Evolutionary conservation across 495 filamentous ascomycete species (phyloP).

Genomic region (Hypoxylon fuscum): DNA sequence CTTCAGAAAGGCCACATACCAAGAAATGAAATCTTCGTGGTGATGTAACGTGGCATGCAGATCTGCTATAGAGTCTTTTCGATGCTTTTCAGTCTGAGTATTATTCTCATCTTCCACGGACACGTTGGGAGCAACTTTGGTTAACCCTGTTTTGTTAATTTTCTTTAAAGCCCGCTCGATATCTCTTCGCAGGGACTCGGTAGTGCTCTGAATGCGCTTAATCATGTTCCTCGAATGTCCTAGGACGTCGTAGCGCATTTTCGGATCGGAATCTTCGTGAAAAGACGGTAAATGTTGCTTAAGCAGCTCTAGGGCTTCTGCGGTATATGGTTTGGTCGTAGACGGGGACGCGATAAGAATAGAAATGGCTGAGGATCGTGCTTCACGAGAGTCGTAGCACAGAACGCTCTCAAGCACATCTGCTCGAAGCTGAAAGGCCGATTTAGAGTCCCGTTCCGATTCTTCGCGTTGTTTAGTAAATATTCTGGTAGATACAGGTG

Average conservation of each 20-base stretch:
- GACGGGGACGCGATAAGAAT: constrained; percentile 75
- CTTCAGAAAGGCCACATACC: constrained; percentile 76
- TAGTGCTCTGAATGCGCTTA: constrained; percentile 65
- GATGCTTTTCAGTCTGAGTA: constrained; percentile 28
- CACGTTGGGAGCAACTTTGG: background rate
- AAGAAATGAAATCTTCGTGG: constrained; percentile 68
- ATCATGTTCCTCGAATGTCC: constrained; percentile 72
- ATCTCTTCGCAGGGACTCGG: constrained; percentile 42
- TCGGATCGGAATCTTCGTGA: constrained; percentile 84
- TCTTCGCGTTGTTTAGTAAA: constrained; percentile 26
- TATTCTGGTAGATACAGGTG: background rate
- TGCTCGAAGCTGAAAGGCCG: constrained; percentile 24
- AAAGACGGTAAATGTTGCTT: constrained; percentile 69
- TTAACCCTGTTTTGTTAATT: constrained; percentile 8
- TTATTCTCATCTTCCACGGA: background rate
- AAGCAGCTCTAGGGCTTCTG: constrained; percentile 66
- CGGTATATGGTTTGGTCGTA: constrained; percentile 73
- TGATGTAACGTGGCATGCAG: constrained; percentile 38
- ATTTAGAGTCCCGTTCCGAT: constrained; percentile 16
- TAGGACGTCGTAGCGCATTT: constrained; percentile 79
- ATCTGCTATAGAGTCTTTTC: background rate
- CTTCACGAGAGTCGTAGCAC: constrained; percentile 65
- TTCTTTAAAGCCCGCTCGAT: constrained; percentile 27
- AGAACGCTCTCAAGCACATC: constrained; percentile 63
- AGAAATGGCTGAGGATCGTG: constrained; percentile 78